Evolutionary conservation across 306 rosid species (phyloP), one percentile per base, ranked within the genome.

Genomic region (Trifolium pratense): DNA sequence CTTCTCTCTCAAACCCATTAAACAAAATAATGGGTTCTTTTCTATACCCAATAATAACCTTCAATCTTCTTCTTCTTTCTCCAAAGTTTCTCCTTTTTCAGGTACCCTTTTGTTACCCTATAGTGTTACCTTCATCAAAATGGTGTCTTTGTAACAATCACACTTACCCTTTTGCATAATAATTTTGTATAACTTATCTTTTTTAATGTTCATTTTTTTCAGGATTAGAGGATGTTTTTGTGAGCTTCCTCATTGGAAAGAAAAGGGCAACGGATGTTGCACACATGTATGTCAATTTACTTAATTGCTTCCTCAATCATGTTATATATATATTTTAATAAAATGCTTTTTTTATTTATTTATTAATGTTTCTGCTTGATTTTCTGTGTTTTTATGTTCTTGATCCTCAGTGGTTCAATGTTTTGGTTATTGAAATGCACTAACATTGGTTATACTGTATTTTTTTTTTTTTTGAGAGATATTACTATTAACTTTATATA

Each of bases 201-300:
- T 40, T 72, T 51, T 71, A 49, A 26, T 70, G 67, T 60, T 21
- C 2, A 17, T 9, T 53, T 75, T 74, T 81, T 81, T 40, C 79
- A 91, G 98, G 87, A 64, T 2, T 91, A 77, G 96, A 91, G 68
- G 91, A 87, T 85, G 78, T 74, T 68, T 59, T 93, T 62, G 52
- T 80, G 75, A 84, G 92, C 87, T 91, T 83, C 66, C 36, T 91
- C 7, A 71, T 80, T 55, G 97, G 97, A 51, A 93, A 86, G 89
- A 93, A 69, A 85, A 89, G 49, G 78, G 98, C 98, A 21, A 93
- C 97, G 11, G 90, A 93, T 45, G 86, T 91, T 84, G 91, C 92
- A 85, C 98, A 93, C 84, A 84, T 77, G 98, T 91, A 91, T 68
- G 97, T 29, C 32, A 29, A 29, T 29, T 29, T 29, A 29, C 6